Evolutionary conservation across 225 moss, liverwort and hornwort genomes (phyloP).

Genomic region (Neckera pumila): DNA sequence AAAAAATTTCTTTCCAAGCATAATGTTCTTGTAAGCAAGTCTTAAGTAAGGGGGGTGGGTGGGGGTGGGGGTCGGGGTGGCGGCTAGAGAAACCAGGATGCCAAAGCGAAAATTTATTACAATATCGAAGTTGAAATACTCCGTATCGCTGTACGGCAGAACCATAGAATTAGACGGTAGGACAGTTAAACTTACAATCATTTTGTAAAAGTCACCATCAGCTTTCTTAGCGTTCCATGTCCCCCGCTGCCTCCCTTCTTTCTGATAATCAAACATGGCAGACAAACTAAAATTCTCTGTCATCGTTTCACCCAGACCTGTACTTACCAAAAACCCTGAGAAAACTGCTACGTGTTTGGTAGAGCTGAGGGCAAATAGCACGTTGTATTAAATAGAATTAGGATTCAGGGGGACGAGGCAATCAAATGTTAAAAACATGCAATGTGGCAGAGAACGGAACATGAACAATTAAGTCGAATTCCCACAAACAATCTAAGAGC

Average conservation of each 20-base stretch:
- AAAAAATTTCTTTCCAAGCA: neutral
- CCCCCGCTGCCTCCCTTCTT: constrained; percentile 58
- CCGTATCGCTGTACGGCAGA: neutral
- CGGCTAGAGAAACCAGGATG: neutral
- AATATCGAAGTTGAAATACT: neutral
- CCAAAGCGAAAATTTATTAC: neutral
- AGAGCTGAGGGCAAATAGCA: neutral
- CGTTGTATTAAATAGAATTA: neutral
- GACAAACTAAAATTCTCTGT: neutral
- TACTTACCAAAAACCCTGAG: neutral
- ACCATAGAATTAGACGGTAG: neutral
- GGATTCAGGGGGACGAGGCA: neutral
- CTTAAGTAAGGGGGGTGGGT: neutral
- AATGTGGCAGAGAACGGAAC: neutral
- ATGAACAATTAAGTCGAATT: neutral
- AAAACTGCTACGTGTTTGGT: neutral
- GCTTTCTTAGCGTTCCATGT: constrained; percentile 60
- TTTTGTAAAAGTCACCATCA: constrained; percentile 56
- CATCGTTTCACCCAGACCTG: neutral
- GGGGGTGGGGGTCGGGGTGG: too few species aligned
- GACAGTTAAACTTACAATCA: constrained; percentile 27
- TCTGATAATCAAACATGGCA: constrained; percentile 25
- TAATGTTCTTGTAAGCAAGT: neutral
- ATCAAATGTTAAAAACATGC: neutral
- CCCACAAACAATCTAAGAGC: neutral